A percentile compares a stretch with the other conserved stretches of the same genome.
phyloP scores from a whole-genome alignment of 306 rosid genomes.

The Lablab purpureus region DNA sequence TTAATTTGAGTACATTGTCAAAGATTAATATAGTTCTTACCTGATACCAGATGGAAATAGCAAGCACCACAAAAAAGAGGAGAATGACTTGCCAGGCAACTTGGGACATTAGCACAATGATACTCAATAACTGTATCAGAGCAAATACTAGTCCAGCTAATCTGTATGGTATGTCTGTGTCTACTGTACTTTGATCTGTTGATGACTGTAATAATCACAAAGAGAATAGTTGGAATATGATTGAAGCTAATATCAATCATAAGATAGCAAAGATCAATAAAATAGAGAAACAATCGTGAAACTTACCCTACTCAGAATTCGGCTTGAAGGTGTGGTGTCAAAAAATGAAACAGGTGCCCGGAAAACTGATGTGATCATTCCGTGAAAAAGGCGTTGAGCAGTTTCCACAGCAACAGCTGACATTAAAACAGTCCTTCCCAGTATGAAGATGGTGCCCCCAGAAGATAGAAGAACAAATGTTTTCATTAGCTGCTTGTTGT shows the following conservation, averaged over 20 bases:
- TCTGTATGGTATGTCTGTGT: constrained; percentile 86
- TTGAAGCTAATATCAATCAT: not conserved
- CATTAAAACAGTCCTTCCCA: constrained; percentile 85
- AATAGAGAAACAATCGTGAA: constrained; percentile 32
- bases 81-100: constrained; percentile 86
- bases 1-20: not conserved
- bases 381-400: constrained; percentile 73
- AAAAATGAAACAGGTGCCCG: constrained; percentile 87
- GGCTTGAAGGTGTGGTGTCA: constrained; percentile 85
- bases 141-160: constrained; percentile 91
- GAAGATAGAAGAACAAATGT: constrained; percentile 72
- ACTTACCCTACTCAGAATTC: constrained; percentile 83
- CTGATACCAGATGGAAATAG: constrained; percentile 83
- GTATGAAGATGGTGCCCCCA: constrained; percentile 84
- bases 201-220: constrained; percentile 65
- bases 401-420: constrained; percentile 80
- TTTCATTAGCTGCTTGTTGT: constrained; percentile 59
- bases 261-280: constrained; percentile 1
- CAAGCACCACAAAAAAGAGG: constrained; percentile 65
- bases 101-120: constrained; percentile 76
- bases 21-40: constrained; percentile 43
- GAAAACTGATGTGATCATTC: constrained; percentile 81
- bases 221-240: not conserved
- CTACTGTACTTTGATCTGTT: constrained; percentile 88
- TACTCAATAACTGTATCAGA: constrained; percentile 78